phyloP scores from a whole-genome alignment of 2,329 filamentous ascomycete species.

The Penicillium sp. region DNA sequence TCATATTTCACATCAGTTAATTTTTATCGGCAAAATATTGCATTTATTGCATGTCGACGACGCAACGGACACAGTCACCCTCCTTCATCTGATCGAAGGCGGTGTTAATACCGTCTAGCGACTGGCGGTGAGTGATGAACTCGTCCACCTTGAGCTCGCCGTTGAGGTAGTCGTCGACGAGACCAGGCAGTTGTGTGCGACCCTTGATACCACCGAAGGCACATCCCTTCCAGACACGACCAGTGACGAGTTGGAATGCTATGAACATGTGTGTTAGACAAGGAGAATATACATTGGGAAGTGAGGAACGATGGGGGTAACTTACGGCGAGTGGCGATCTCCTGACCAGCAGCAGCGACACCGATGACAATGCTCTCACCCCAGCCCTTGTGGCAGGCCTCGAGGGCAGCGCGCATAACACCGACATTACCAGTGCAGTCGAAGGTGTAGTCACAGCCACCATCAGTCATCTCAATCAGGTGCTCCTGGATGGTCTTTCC shows the following conservation, averaged over 20 bases:
- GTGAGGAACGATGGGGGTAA: constrained; percentile 30
- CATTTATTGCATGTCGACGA: constrained; percentile 63
- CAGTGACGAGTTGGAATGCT: constrained; percentile 99
- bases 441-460: constrained; percentile 97
- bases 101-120: constrained; percentile 77
- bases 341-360: constrained; percentile 92
- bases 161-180: constrained; percentile 85
- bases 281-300: constrained; percentile 4
- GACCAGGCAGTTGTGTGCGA: constrained; percentile 80
- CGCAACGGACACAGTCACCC: constrained; percentile 94
- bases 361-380: constrained; percentile 97
- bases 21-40: constrained; percentile 16
- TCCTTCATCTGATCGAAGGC: constrained; percentile 94
- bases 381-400: constrained; percentile 99
- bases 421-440: constrained; percentile 97
- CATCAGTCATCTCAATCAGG: constrained; percentile 95
- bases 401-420: constrained; percentile 92
- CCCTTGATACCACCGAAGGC: constrained; percentile 99
- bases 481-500: constrained; percentile 82
- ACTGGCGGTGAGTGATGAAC: constrained; percentile 96
- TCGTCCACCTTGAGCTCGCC: constrained; percentile 96
- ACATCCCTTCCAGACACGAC: constrained; percentile 95
- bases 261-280: constrained; percentile 10
- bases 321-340: constrained; percentile 90
- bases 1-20: constrained; percentile 25